These are phyloP conservation scores for Eucalyptus fibrosa DNA, from an alignment of 345 rosid species.

Conservation along the genomic window DNA sequence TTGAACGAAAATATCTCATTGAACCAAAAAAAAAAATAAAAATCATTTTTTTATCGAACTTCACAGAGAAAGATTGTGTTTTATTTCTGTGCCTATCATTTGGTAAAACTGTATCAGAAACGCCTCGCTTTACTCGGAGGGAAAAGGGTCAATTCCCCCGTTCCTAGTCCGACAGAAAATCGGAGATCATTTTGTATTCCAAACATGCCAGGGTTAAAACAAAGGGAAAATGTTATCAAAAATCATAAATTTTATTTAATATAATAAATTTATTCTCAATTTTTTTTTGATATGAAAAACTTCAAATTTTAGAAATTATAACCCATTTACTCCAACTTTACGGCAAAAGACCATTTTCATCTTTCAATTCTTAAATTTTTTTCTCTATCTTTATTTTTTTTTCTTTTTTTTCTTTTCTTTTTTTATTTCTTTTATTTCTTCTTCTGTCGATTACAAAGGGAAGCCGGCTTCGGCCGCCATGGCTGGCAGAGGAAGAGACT, in stretches of 20 bases:
- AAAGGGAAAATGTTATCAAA: neutral
- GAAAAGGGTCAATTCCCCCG: neutral
- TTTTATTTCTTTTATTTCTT: no score
- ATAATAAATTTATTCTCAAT: no score
- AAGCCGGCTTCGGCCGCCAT: no score
- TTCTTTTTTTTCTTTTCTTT: no score
- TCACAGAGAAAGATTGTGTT: neutral
- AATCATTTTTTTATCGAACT: neutral
- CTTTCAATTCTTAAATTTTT: no score
- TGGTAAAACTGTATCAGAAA: neutral
- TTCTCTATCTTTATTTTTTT: no score
- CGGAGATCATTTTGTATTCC: neutral
- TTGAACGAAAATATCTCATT: neutral
- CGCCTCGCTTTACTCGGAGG: neutral
- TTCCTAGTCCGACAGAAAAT: neutral
- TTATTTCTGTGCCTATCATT: neutral
- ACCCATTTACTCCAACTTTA: no score
- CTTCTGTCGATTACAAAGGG: fast-evolving
- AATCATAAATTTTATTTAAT: no score
- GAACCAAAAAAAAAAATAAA: no score
- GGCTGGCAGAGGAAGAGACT: fast-evolving
- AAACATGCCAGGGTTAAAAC: neutral
- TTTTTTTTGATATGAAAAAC: no score
- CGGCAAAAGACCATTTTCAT: fast-evolving
- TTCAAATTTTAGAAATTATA: no score